A percentile compares a stretch with the other conserved stretches of the same genome.
These are phyloP conservation scores for Trichoderma sp. DNA, from an alignment of 2,329 filamentous ascomycete species.

Conservation along the genomic window DNA sequence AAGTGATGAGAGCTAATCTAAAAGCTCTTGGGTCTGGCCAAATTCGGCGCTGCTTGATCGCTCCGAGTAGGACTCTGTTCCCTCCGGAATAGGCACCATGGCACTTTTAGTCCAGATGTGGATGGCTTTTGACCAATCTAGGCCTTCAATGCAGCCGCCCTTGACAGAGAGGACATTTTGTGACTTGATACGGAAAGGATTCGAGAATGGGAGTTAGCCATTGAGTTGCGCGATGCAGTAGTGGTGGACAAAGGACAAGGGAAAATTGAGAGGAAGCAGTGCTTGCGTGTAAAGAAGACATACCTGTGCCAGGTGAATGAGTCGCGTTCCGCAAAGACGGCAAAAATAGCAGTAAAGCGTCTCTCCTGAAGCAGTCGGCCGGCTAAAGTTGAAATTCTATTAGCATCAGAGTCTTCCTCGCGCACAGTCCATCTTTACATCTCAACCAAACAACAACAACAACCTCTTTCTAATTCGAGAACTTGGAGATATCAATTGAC, in stretches of 20 bases:
- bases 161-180: slow-evolving; percentile 68
- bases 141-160: slow-evolving; percentile 66
- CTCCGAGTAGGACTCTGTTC: slow-evolving; percentile 60
- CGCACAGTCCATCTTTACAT: not conserved
- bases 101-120: slow-evolving; percentile 72
- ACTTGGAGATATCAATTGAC: slow-evolving; percentile 31
- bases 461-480: too few species aligned
- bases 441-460: not conserved
- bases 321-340: slow-evolving; percentile 65
- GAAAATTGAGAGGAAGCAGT: not conserved
- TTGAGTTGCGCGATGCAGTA: not conserved
- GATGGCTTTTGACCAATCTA: slow-evolving; percentile 63
- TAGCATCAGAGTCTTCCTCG: not conserved
- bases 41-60: slow-evolving; percentile 53
- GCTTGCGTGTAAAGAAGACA: slow-evolving; percentile 32
- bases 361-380: slow-evolving; percentile 60
- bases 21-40: slow-evolving; percentile 48
- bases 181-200: slow-evolving; percentile 41
- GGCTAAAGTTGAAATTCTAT: slow-evolving; percentile 43
- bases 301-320: slow-evolving; percentile 65
- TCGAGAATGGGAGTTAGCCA: slow-evolving; percentile 26
- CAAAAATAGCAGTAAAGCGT: slow-evolving; percentile 69
- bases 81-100: slow-evolving; percentile 70
- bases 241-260: not conserved
- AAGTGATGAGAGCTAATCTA: slow-evolving; percentile 50